These are phyloP conservation scores for Pseudogymnoascus sp. DNA, from an alignment of 2,329 filamentous ascomycete species.

Conservation along the genomic window DNA sequence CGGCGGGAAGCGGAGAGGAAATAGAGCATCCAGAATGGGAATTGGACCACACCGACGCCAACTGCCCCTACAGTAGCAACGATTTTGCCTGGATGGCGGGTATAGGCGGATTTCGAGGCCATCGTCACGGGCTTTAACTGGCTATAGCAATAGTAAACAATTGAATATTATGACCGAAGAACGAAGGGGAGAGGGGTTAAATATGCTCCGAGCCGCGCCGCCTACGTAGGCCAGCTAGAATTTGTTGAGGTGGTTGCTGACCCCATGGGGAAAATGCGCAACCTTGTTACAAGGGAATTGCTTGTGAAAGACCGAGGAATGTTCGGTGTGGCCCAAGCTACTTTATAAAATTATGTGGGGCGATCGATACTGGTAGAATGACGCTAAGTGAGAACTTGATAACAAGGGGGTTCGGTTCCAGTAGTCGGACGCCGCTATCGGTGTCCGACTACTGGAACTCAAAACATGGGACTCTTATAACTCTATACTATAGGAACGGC, in stretches of 20 bases:
- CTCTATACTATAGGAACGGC: background rate
- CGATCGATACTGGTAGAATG: background rate
- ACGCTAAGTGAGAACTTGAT: conserved; percentile 1
- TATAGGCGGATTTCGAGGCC: background rate
- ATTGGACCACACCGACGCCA: background rate
- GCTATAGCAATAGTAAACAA: background rate
- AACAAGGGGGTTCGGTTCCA: background rate
- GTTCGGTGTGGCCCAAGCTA: background rate
- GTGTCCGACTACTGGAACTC: too few relatives aligned
- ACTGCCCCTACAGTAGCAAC: background rate
- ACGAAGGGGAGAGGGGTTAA: background rate
- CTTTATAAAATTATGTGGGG: background rate
- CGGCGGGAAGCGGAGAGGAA: background rate
- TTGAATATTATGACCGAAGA: background rate
- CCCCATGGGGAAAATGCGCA: background rate
- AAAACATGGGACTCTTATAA: background rate
- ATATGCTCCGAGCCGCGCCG: background rate
- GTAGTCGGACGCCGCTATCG: too few relatives aligned
- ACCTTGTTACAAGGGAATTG: background rate
- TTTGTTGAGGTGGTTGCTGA: background rate
- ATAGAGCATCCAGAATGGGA: background rate
- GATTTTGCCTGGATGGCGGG: background rate
- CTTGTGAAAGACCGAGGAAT: conserved; percentile 7
- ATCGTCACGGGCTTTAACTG: background rate
- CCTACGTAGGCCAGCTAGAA: background rate